Evolutionary conservation across 2,329 filamentous ascomycete species (phyloP).

Genomic region (Ceratocystis lukuohia): DNA sequence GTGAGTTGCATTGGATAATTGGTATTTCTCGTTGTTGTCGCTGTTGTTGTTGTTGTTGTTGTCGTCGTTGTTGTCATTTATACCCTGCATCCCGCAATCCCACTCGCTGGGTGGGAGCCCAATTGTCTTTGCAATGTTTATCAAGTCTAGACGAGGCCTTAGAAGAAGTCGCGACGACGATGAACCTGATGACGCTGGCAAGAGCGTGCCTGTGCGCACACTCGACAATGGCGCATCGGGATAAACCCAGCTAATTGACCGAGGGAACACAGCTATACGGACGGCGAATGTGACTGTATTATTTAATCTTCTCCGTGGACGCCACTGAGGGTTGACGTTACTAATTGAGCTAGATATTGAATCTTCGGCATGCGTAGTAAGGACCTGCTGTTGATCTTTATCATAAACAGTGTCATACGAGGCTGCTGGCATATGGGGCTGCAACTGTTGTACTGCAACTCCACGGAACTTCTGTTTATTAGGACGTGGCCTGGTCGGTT

Average conservation of each 20-base stretch:
- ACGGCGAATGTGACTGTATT: not conserved
- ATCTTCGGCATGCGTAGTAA: not conserved
- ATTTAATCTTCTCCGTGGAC: not conserved
- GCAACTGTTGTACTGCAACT: not conserved
- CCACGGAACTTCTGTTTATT: not conserved
- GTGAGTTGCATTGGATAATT: not conserved
- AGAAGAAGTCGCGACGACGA: slow-evolving; percentile 4
- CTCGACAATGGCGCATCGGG: not conserved
- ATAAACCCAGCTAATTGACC: not conserved
- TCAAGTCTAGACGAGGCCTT: not conserved
- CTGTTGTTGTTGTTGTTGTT: too few species aligned
- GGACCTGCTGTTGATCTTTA: not conserved
- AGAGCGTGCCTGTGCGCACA: not conserved
- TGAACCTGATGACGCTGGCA: not conserved
- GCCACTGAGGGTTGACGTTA: not conserved
- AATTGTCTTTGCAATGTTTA: slow-evolving; percentile 3
- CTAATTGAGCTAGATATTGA: not conserved
- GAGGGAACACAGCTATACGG: not conserved
- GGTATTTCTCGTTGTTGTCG: too few species aligned
- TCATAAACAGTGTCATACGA: not conserved
- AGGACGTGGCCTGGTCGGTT: not conserved
- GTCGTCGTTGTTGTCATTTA: too few species aligned
- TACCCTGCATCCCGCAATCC: not conserved
- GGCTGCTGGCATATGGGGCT: not conserved
- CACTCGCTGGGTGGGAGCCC: not conserved